These are phyloP conservation scores for Alternaria incomplexa DNA, from an alignment of 2,329 filamentous ascomycete genomes.

Conservation along the genomic window DNA sequence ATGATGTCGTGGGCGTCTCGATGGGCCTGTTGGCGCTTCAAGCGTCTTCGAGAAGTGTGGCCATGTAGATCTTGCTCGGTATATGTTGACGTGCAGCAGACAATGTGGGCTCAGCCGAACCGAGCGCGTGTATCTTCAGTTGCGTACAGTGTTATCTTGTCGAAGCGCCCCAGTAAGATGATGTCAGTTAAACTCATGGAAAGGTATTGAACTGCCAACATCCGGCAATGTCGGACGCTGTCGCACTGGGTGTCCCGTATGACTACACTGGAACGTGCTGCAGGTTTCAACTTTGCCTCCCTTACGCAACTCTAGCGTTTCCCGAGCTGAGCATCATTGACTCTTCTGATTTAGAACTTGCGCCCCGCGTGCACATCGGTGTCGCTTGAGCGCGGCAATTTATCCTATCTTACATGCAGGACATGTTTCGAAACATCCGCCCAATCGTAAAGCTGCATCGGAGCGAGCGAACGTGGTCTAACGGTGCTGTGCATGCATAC, in stretches of 20 bases:
- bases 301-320: not conserved
- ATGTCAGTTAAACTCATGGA: not conserved
- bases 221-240: not conserved
- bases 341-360: not conserved
- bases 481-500: constrained; percentile 24
- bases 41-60: constrained; percentile 7
- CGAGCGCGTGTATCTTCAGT: constrained; percentile 3
- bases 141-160: constrained; percentile 10
- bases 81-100: constrained; percentile 9
- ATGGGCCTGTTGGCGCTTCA: constrained; percentile 15
- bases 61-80: constrained; percentile 3
- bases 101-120: constrained; percentile 10
- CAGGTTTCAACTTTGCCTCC: not conserved
- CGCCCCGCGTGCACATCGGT: not conserved
- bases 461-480: constrained; percentile 9
- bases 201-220: not conserved
- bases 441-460: constrained; percentile 19
- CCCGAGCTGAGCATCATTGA: not conserved
- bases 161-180: constrained; percentile 6
- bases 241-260: not conserved
- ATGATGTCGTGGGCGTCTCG: constrained; percentile 14
- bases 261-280: not conserved
- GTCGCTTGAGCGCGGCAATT: constrained; percentile 9
- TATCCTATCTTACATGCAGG: constrained; percentile 23
- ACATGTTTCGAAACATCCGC: constrained; percentile 38